Base-by-base conservation (phyloP, 768 basidiomycete species). In the Lactarius indigo region DNA sequence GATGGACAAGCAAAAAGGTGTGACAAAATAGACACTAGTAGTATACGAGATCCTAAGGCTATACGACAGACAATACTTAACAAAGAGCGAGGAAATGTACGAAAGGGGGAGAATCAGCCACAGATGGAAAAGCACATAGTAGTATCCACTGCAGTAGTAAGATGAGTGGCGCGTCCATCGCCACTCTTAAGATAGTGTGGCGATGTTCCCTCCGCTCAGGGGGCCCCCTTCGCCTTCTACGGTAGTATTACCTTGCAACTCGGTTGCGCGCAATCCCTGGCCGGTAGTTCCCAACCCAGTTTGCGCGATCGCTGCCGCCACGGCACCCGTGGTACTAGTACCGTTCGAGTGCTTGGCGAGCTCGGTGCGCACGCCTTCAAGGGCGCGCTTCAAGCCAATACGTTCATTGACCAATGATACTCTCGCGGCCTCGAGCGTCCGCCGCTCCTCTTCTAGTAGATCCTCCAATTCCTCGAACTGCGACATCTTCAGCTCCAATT, bases 381-480 rank as follows among this genome's bases (percentile, higher is more conserved):
- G 75, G 81, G 87, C 83, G 74, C 84, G 87, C 77, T 87, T 89
- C 62, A 94, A 72, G 50, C 83, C 84, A 60, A 88, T 75, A 61
- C 94, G 84, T 74, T 98, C 96, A 72, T 83, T 88, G 62, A 92
- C 86, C 50, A 98, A 79, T 44, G 87, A 83, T 78, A 92, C 82
- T 63, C 92, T 84, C 26, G 90, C 87, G 57, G 87, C 86, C 80
- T 99, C 97, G 54, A 99, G 78, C 41, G 85, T 81, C 68, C 90
- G 84, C 64, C 94, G 84, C 77, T 99, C 97, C 61, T 93, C 89
- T 75, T 98, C 97, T 60, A 99, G 80, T 10, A 94, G 79, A 57
- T 91, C 90, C 75, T 99, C 97, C 64, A 99, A 81, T 76, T 93
- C 89, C 75, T 98, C 97, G 73, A 98, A 98, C 75, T 96, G 92